Percentiles rank a stretch among this genome's conserved stretches.
phyloP scores from a whole-genome alignment of 192 early-diverging fungal species.

The Rhizophagus clarus region DNA sequence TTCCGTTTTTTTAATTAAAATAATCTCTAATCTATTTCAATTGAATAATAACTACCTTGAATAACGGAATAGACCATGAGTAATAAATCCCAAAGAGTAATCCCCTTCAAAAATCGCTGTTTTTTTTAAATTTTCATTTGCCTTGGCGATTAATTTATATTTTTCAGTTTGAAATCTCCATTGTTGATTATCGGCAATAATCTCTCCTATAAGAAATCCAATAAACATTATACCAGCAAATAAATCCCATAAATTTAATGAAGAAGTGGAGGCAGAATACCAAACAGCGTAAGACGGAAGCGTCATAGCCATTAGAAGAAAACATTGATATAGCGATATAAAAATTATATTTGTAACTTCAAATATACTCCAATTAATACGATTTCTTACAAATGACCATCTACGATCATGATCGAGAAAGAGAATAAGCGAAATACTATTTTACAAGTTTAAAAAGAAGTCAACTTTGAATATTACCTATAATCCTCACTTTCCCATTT shows the following conservation, averaged over 20 bases:
- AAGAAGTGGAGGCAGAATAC: slow-evolving; percentile 9
- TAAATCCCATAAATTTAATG: slow-evolving; percentile 51
- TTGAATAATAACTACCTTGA: slow-evolving; percentile 33
- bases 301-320: slow-evolving; percentile 64
- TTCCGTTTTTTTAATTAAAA: neutral
- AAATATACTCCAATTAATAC: slow-evolving; percentile 50
- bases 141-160: slow-evolving; percentile 43
- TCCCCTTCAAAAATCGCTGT: slow-evolving; percentile 38
- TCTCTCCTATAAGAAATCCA: slow-evolving; percentile 59
- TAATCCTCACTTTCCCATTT: slow-evolving; percentile 69
- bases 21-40: neutral
- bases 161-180: slow-evolving; percentile 68
- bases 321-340: slow-evolving; percentile 73
- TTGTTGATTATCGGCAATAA: slow-evolving; percentile 81
- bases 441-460: neutral
- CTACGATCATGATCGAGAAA: neutral
- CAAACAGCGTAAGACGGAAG: slow-evolving; percentile 53
- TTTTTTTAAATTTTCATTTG: slow-evolving; percentile 21
- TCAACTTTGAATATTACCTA: slow-evolving; percentile 58
- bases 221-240: slow-evolving; percentile 47
- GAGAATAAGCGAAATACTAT: neutral
- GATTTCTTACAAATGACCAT: slow-evolving; percentile 10
- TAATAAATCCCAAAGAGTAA: slow-evolving; percentile 68
- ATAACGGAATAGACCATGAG: slow-evolving; percentile 70
- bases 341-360: slow-evolving; percentile 70